A percentile compares a stretch with the other conserved stretches of the same genome.
phyloP scores from a whole-genome alignment of 148 eudicot genomes.

The Silene conica region DNA sequence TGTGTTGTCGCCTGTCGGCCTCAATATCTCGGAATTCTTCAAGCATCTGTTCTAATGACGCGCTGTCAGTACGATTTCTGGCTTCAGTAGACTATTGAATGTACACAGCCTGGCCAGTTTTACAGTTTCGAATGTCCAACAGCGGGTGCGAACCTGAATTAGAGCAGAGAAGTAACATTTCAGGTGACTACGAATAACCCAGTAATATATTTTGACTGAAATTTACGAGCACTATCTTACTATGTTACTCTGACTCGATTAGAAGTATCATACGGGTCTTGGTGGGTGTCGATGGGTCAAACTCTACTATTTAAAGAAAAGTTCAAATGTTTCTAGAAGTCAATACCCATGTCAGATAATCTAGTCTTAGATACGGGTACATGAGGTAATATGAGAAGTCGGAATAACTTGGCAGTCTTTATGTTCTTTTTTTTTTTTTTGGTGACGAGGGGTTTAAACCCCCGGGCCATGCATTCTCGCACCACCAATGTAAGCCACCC shows the following conservation, averaged over 20 bases:
- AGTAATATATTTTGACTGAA: not conserved
- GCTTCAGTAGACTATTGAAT: not conserved
- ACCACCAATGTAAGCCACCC: too few relatives aligned
- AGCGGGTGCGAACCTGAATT: conserved; percentile 22
- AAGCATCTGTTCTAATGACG: not conserved
- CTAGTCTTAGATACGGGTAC: too few relatives aligned
- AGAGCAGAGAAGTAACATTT: not conserved
- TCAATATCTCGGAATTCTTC: not conserved
- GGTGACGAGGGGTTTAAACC: too few relatives aligned
- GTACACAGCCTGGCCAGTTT: not conserved
- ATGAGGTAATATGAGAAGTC: too few relatives aligned
- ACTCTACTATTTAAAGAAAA: too few relatives aligned
- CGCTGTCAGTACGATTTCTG: not conserved
- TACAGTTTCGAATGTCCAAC: conserved; percentile 22
- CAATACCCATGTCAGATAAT: too few relatives aligned
- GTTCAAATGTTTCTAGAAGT: too few relatives aligned
- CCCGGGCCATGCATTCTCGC: too few relatives aligned
- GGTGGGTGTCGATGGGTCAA: too few relatives aligned
- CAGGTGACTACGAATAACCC: not conserved
- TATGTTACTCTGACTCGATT: too few relatives aligned
- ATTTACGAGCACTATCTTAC: not conserved
- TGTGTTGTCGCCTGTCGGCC: not conserved
- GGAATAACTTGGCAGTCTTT: not conserved
- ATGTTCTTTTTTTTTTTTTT: too few relatives aligned
- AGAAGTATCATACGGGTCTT: too few relatives aligned